Conservation (phyloP, 495 filamentous ascomycete species). For the Penicillium flavigenum region DNA sequence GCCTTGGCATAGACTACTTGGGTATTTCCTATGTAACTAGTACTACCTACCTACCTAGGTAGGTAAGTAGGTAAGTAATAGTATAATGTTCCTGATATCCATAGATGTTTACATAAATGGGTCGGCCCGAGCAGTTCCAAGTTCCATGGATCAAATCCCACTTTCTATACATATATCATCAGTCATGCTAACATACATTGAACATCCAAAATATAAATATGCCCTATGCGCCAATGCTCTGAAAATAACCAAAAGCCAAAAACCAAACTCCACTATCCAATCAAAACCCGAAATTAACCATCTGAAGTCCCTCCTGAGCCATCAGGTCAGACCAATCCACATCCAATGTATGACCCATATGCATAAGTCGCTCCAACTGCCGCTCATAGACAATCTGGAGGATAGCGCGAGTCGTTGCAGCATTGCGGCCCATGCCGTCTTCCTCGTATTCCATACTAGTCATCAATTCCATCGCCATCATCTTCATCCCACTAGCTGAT, state of each 20-base stretch:
- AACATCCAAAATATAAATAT: constrained; percentile 1
- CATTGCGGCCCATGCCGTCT: constrained; percentile 48
- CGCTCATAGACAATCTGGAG: constrained; percentile 52
- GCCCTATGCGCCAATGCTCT: constrained; percentile 14
- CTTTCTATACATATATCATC: constrained; percentile 26
- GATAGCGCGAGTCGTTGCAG: constrained; percentile 46
- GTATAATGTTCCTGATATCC: no score
- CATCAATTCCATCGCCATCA: constrained; percentile 51
- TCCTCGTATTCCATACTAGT: constrained; percentile 50
- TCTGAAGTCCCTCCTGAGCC: constrained; percentile 38
- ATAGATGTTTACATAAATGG: neutral
- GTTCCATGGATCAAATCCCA: constrained; percentile 11
- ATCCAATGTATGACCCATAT: constrained; percentile 36
- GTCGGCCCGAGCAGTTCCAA: constrained; percentile 13
- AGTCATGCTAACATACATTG: constrained; percentile 20
- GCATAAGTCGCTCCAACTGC: constrained; percentile 41
- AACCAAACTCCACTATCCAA: constrained; percentile 10
- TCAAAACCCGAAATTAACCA: constrained; percentile 48
- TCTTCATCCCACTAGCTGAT: constrained; percentile 43
- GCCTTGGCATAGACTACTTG: constrained; percentile 1
- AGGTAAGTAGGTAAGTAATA: no score
- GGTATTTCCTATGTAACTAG: neutral
- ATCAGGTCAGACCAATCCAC: constrained; percentile 51
- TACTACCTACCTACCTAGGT: no score
- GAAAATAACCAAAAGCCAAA: neutral